A percentile compares a stretch with the other conserved stretches of the same genome.
Conservation (phyloP, 2,329 filamentous ascomycete species). For the Trichoderma arundinaceum region DNA sequence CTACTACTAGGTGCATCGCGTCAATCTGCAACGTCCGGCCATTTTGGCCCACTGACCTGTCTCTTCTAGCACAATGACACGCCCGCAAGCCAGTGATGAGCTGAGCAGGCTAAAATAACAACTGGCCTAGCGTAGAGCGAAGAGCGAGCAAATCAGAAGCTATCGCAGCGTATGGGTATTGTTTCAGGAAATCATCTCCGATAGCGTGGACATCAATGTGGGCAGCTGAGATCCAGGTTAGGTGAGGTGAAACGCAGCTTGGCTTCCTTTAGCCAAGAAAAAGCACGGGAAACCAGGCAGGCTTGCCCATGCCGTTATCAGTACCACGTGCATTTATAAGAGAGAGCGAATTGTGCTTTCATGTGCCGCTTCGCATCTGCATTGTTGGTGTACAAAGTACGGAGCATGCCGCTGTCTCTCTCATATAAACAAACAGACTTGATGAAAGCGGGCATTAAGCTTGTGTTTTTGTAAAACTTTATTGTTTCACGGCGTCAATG, state of each 20-base stretch:
- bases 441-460: background rate
- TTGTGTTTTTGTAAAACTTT: conserved; percentile 9
- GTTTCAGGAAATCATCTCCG: conserved; percentile 33
- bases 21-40: conserved; percentile 29
- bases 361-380: background rate
- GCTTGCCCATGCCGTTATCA: conserved; percentile 4
- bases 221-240: conserved; percentile 30
- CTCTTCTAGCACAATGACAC: conserved; percentile 28
- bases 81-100: conserved; percentile 29
- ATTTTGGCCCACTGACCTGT: conserved; percentile 22
- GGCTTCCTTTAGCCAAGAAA: background rate
- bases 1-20: conserved; percentile 22
- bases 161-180: conserved; percentile 21
- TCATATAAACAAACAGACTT: background rate
- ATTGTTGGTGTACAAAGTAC: background rate
- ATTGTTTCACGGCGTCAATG: conserved; percentile 21
- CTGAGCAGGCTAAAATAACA: conserved; percentile 8
- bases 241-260: conserved; percentile 30
- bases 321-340: background rate
- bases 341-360: no score
- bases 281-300: background rate
- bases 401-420: background rate
- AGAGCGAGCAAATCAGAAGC: conserved; percentile 16
- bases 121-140: conserved; percentile 14
- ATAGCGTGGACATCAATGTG: conserved; percentile 28